phyloP scores from a whole-genome alignment of 2,329 filamentous ascomycete species.

The Ceratocystis destructans region DNA sequence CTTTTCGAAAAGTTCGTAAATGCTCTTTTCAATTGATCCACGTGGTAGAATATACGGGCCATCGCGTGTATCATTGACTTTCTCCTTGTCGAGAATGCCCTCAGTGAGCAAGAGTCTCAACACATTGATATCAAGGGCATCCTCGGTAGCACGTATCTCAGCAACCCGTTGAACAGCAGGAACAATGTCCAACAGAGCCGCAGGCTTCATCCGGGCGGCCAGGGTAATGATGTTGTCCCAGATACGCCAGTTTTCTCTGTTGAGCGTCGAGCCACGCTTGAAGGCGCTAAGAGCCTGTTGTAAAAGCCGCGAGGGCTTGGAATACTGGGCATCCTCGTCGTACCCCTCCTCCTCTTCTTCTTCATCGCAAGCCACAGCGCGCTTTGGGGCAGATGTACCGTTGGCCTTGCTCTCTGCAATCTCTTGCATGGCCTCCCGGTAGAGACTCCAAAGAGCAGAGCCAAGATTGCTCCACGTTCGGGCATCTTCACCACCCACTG shows the following conservation, averaged over 20 bases:
- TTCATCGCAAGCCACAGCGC: constrained; percentile 10
- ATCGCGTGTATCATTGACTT: constrained; percentile 26
- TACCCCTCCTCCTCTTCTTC: constrained; percentile 19
- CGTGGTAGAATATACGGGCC: constrained; percentile 27
- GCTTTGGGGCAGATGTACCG: constrained; percentile 15
- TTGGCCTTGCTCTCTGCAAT: constrained; percentile 24
- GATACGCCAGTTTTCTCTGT: constrained; percentile 78
- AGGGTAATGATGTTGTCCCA: constrained; percentile 95
- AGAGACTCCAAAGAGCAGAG: constrained; percentile 62
- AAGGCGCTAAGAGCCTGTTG: constrained; percentile 69
- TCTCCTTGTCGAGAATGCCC: constrained; percentile 37
- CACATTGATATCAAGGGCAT: constrained; percentile 61
- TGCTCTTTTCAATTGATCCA: constrained; percentile 46
- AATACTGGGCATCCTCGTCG: constrained; percentile 23
- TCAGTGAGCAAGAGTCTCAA: constrained; percentile 60
- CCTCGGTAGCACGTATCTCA: constrained; percentile 63
- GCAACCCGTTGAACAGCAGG: constrained; percentile 62
- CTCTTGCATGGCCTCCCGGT: constrained; percentile 37
- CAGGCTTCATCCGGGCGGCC: constrained; percentile 61
- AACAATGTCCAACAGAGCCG: constrained; percentile 61
- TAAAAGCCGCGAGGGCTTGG: constrained; percentile 48
- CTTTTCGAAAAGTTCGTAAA: constrained; percentile 61
- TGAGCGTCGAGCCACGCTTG: constrained; percentile 71
- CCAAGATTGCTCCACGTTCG: constrained; percentile 93
- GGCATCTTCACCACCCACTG: constrained; percentile 71